Percentiles rank a stretch among this genome's conserved stretches.
phyloP scores from a whole-genome alignment of 306 rosid species.

The Prunus dulcis region DNA sequence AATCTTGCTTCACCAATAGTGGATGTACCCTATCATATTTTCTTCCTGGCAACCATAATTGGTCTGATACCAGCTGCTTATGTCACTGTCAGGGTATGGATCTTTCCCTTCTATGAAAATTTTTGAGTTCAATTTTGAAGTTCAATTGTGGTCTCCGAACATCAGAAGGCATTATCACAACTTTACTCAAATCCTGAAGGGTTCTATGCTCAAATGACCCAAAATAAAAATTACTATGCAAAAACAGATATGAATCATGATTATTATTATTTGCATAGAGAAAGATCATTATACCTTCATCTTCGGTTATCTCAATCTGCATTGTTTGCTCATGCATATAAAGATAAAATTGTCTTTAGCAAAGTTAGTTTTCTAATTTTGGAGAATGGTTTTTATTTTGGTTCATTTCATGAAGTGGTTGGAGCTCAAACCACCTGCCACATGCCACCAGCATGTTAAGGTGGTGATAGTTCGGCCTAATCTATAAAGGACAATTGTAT shows the following conservation, averaged over 20 bases:
- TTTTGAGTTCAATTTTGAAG: neutral
- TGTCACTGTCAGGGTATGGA: constrained; percentile 84
- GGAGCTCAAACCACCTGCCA: neutral
- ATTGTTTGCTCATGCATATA: neutral
- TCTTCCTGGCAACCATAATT: constrained; percentile 71
- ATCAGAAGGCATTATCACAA: neutral
- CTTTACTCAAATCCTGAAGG: neutral
- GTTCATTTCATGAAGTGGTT: neutral
- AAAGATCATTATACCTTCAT: neutral
- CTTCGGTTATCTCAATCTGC: neutral
- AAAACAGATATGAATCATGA: neutral
- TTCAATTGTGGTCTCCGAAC: neutral
- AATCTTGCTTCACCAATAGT: constrained; percentile 96
- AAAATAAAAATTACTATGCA: neutral
- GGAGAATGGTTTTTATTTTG: neutral
- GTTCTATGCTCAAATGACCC: neutral
- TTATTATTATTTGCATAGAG: neutral
- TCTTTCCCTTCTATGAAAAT: neutral
- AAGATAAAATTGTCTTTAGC: neutral
- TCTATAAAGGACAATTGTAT: neutral
- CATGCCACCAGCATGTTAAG: neutral
- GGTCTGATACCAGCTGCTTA: constrained; percentile 95
- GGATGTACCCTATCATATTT: constrained; percentile 86
- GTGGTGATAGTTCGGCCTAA: neutral
- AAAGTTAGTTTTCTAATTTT: neutral